Evolutionary conservation across 495 filamentous ascomycete genomes (phyloP).

Genomic region (Penicillium goetzii): DNA sequence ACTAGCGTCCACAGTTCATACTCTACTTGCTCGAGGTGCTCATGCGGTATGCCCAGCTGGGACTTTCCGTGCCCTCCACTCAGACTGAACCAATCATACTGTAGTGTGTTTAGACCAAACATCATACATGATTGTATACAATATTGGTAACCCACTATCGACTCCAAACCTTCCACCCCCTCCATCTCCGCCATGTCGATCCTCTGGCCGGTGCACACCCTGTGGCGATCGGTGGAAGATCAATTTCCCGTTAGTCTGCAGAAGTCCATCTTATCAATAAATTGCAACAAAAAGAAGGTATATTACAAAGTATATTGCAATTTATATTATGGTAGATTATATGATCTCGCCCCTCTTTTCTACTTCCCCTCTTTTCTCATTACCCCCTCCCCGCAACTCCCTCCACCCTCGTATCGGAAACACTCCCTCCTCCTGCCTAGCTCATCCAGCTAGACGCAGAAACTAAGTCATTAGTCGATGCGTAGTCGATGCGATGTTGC

Average conservation of each 20-base stretch:
- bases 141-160: not conserved
- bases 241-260: slow-evolving; percentile 12
- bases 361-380: not conserved
- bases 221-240: slow-evolving; percentile 21
- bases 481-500: slow-evolving; percentile 7
- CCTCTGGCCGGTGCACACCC: slow-evolving; percentile 25
- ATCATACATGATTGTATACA: not conserved
- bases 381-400: not conserved
- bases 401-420: slow-evolving; percentile 16
- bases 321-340: not conserved
- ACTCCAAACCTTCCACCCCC: not conserved
- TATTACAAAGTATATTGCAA: not conserved
- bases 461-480: slow-evolving; percentile 1
- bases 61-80: slow-evolving; percentile 3
- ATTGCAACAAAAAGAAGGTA: not conserved
- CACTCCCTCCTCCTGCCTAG: slow-evolving; percentile 6
- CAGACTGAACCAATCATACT: not conserved
- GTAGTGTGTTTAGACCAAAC: not conserved
- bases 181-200: slow-evolving; percentile 8
- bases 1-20: not conserved
- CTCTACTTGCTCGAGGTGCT: not conserved
- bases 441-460: not conserved
- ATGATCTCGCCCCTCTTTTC: not conserved
- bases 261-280: slow-evolving; percentile 16
- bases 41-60: slow-evolving; percentile 4